Conservation (phyloP, 2,329 filamentous ascomycete species). For the Drechslerella dactyloides region DNA sequence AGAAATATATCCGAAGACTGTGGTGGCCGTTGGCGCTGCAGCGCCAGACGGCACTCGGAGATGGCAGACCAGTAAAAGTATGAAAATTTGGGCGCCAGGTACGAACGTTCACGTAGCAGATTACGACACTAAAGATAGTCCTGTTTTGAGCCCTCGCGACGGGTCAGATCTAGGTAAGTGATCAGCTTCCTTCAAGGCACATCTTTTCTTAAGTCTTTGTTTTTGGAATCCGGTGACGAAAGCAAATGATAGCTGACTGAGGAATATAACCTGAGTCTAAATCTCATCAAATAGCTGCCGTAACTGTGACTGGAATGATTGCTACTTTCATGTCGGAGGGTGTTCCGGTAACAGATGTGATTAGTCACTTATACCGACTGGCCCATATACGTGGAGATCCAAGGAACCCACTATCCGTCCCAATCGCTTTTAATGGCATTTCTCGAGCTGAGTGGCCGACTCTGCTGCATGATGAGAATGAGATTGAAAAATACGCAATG, state of each 20-base stretch:
- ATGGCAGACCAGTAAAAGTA: background rate
- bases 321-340: constrained; percentile 12
- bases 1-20: background rate
- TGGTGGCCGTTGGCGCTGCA: constrained; percentile 9
- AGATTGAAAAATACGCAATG: constrained; percentile 2
- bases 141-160: background rate
- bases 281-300: background rate
- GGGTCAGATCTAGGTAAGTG: constrained; percentile 4
- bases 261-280: no score
- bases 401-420: constrained; percentile 5
- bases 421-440: constrained; percentile 9
- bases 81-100: constrained; percentile 13
- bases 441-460: constrained; percentile 4
- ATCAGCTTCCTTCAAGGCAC: no score
- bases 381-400: constrained; percentile 2
- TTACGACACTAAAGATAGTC: background rate
- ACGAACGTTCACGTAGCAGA: constrained; percentile 7
- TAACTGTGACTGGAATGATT: constrained; percentile 4
- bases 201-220: no score
- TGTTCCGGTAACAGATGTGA: background rate
- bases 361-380: constrained; percentile 9
- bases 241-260: no score
- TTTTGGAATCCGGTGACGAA: no score
- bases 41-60: background rate
- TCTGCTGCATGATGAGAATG: background rate